Percentiles rank a stretch among this genome's conserved stretches.
Conservation (phyloP, 2,329 filamentous ascomycete genomes). For the Calonectria pseudoturangicola region DNA sequence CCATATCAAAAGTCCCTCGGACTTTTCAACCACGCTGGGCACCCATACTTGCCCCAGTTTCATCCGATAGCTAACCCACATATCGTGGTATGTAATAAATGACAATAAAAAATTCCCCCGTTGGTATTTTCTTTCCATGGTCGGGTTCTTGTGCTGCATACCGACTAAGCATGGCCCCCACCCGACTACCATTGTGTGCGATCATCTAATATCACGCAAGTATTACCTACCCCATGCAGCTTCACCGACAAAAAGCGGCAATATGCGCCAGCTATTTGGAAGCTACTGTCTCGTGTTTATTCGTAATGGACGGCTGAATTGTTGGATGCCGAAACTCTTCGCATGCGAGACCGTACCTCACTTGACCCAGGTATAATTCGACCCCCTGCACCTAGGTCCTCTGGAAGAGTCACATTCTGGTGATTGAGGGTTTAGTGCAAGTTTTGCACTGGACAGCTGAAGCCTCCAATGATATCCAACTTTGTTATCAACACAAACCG, state of each 20-base stretch:
- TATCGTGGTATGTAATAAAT: neutral
- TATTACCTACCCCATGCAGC: constrained; percentile 1
- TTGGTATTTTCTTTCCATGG: neutral
- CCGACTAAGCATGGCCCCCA: constrained; percentile 10
- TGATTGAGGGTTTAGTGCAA: no score
- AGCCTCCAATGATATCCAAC: neutral
- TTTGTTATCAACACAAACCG: neutral
- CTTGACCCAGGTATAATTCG: neutral
- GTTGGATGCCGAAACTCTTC: neutral
- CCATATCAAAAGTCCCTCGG: no score
- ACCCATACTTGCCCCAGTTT: neutral
- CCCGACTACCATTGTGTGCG: constrained; percentile 12
- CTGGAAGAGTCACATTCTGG: neutral
- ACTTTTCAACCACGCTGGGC: neutral
- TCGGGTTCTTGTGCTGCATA: neutral
- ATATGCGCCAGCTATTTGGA: neutral
- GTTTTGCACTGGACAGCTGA: no score
- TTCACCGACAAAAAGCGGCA: neutral
- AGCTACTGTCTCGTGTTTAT: no score
- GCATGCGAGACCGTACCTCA: neutral
- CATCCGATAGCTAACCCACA: neutral
- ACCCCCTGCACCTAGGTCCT: neutral
- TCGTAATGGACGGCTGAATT: neutral
- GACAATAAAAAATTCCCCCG: neutral
- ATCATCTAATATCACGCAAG: constrained; percentile 26